Conservation (phyloP, 1,284 basidiomycete species). For the Ganoderma resinaceum region DNA sequence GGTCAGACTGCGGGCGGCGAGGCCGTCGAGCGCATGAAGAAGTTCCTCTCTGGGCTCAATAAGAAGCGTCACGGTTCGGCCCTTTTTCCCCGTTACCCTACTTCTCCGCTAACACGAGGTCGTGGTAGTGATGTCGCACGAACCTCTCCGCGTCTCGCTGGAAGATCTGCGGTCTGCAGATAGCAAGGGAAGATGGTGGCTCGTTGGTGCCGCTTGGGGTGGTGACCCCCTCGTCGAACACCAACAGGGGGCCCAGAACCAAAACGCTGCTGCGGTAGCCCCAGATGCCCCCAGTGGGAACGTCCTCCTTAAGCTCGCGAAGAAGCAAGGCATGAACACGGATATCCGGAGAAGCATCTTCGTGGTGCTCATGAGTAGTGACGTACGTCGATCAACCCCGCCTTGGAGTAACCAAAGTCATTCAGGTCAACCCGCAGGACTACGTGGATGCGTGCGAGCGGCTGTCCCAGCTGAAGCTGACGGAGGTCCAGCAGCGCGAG, state of each 20-base stretch:
- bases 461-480: conserved; percentile 82
- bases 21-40: conserved; percentile 84
- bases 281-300: conserved; percentile 48
- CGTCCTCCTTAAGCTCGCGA: conserved; percentile 79
- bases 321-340: conserved; percentile 98
- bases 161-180: conserved; percentile 88
- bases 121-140: conserved; percentile 74
- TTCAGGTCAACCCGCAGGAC: conserved; percentile 63
- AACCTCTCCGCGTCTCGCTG: conserved; percentile 85
- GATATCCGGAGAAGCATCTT: conserved; percentile 93
- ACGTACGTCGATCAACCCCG: conserved; percentile 60
- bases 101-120: not conserved
- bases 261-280: conserved; percentile 23
- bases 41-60: conserved; percentile 75
- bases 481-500: conserved; percentile 93
- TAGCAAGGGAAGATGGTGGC: conserved; percentile 97
- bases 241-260: conserved; percentile 40
- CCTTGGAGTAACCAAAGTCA: not conserved
- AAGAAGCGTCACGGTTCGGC: conserved; percentile 78
- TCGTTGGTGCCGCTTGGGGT: conserved; percentile 96
- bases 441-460: conserved; percentile 93
- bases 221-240: conserved; percentile 88
- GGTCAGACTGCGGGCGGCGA: conserved; percentile 71
- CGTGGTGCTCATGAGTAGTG: conserved; percentile 92
- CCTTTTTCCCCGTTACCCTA: conserved; percentile 7